Evolutionary conservation across 129 eudicot genomes (phyloP), one percentile per base, ranked within the genome.

Genomic region (Arctium minus): DNA sequence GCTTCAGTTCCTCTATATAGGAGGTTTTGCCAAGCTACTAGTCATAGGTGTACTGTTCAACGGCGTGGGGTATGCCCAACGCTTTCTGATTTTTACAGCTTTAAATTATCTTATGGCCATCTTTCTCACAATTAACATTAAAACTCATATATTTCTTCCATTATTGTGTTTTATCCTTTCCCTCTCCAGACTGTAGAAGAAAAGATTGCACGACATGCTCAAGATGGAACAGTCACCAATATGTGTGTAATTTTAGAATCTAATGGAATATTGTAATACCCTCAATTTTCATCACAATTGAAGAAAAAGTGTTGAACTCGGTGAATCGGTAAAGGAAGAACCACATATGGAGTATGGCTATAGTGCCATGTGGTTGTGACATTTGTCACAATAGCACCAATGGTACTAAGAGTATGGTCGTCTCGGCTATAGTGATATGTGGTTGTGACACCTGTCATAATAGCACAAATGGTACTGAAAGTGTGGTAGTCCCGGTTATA

Each of bases 11-110:
- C 97, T 32, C 75, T 95, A 38, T 95, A 95, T 83, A 84, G 97
- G 72, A 88, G 97, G 83, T 95, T 95, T 84, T 95, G 98, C 80
- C 98, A 95, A 87, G 98, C 97, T 85, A 95, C 98, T 64, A 97
- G 98, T 7, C 92, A 95, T 88, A 97, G 98, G 1, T 97, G 98
- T 22, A 95, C 98, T n/a, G 90, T 95, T 84, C 98, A 95, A 75
- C 91, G 98, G 1, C 91, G 92, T 11, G 98, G 92, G 94, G 97
- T 94, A 62, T 70, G 65, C 67, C 39, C 81, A 76, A 5, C 27
- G 6, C 3, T 46, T 65, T 67, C 75, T 79, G 48, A 29, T 36
- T 71, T 71, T 15, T 46, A 0, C 53, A 17, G 40, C 50, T 11
- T 8, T 1, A 3, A 8, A 65, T 40, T 5, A 35, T 67, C 18